These are phyloP conservation scores for Benincasa hispida DNA, from an alignment of 306 rosid genomes.

Conservation along the genomic window DNA sequence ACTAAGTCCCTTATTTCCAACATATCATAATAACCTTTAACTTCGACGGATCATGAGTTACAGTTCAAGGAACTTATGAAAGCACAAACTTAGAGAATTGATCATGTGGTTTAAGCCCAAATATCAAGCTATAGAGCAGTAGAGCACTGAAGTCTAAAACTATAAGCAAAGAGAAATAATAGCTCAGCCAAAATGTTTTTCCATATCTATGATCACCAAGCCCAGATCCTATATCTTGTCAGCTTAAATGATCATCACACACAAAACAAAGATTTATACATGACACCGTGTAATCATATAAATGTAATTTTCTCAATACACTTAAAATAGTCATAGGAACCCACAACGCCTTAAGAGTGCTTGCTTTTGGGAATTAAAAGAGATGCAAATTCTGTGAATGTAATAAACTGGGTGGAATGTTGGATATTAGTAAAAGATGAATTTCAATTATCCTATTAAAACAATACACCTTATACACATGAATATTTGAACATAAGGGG, in stretches of 20 bases:
- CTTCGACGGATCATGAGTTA: neutral
- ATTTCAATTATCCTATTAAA: neutral
- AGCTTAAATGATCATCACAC: neutral
- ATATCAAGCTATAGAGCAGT: neutral
- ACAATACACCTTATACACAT: neutral
- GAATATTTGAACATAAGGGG: slow-evolving; percentile 8
- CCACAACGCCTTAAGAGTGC: neutral
- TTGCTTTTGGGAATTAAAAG: neutral
- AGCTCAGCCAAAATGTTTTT: neutral
- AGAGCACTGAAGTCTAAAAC: neutral
- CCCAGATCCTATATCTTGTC: neutral
- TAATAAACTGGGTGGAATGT: neutral
- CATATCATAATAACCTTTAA: neutral
- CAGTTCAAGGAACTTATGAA: neutral
- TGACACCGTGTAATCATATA: neutral
- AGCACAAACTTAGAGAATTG: neutral
- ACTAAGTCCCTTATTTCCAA: too few relatives aligned
- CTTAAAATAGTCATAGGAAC: neutral
- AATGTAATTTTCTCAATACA: neutral
- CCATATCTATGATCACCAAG: neutral
- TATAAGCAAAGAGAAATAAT: neutral
- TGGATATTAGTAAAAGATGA: neutral
- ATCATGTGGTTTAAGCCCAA: neutral
- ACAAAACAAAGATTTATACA: neutral
- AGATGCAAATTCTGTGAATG: neutral